Base-by-base conservation (phyloP, 192 early-diverging fungal genomes). In the Podila minutissima region DNA sequence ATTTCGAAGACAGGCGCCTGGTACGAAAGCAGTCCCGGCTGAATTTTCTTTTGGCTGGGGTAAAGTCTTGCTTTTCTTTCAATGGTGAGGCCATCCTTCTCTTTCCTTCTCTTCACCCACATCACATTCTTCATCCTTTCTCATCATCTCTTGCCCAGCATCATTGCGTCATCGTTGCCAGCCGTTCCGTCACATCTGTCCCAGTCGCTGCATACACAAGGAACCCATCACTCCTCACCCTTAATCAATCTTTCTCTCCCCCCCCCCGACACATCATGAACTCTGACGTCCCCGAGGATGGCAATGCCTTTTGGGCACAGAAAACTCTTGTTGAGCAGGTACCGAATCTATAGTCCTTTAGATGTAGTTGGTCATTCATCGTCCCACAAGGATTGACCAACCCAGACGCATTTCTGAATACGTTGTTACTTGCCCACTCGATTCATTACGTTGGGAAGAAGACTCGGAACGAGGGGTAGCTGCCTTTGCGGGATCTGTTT, bases 221-320 rank as follows among this genome's bases (percentile, higher is more conserved):
- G 41, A 15, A 17, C 41, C 20, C 60, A 35, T 12, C 60, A 62
- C 2, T 32, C 59, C 17, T 33, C 26, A 17, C 32, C 31, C 32
- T 62, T 33, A 28, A 4, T 13, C 32, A 28, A 20, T 0, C 29
- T 29, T 29, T 29, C 29, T 29, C 3, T 29, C 29, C 29, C 29
- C 29, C 19, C 60, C 20, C 19, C 15, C 32, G 26, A 0, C 32
- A 62, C 31, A 20, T 32, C 59, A 79, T 79, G 76, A 72, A 79
- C 66, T 41, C 59, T 20, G 76, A 79, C 49, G 70, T 59, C 67
- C 76, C 76, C 32, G 70, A 79, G 60, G 70, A 79, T 35, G 75
- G 64, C 32, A 76, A 76, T 61, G 70, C 76, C 76, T 79, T 79
- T 46, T 72, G 70, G 76, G 76, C 76, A 55, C 65, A 79, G 12